phyloP scores from a whole-genome alignment of 2,329 filamentous ascomycete genomes.

The Orbilia javanica region DNA sequence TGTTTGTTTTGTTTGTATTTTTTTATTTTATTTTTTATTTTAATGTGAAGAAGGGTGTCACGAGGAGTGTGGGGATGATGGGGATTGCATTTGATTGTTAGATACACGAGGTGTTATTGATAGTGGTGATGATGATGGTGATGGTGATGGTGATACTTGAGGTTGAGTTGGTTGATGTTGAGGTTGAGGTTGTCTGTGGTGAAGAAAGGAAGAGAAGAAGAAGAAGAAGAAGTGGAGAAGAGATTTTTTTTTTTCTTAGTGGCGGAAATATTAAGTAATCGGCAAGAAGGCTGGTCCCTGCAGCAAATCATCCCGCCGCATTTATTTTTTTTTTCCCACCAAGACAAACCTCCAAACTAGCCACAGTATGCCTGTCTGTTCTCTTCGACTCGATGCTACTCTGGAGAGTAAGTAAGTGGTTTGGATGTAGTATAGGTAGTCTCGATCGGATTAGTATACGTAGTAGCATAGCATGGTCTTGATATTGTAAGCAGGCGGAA shows the following conservation, averaged over 20 bases:
- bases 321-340: not conserved
- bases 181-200: too few relatives aligned
- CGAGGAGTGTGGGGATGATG: conserved; percentile 10
- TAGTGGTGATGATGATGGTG: not conserved
- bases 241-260: conserved; percentile 44
- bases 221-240: conserved; percentile 28
- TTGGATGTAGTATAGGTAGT: too few relatives aligned
- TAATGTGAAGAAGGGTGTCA: conserved; percentile 1
- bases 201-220: conserved; percentile 7
- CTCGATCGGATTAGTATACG: too few relatives aligned
- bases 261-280: not conserved
- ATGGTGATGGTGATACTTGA: not conserved
- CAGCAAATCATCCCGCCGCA: conserved; percentile 6
- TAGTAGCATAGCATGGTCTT: not conserved
- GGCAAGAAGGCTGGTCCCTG: conserved; percentile 10
- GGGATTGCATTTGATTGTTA: too few relatives aligned
- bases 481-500: conserved; percentile 35
- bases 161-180: too few relatives aligned
- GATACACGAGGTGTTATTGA: not conserved
- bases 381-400: conserved; percentile 23
- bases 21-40: not conserved
- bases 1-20: not conserved
- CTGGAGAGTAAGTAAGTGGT: too few relatives aligned
- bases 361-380: conserved; percentile 42
- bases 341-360: conserved; percentile 14